Conservation (phyloP, 2,329 filamentous ascomycete genomes). For the Daldinia eschscholtzii region DNA sequence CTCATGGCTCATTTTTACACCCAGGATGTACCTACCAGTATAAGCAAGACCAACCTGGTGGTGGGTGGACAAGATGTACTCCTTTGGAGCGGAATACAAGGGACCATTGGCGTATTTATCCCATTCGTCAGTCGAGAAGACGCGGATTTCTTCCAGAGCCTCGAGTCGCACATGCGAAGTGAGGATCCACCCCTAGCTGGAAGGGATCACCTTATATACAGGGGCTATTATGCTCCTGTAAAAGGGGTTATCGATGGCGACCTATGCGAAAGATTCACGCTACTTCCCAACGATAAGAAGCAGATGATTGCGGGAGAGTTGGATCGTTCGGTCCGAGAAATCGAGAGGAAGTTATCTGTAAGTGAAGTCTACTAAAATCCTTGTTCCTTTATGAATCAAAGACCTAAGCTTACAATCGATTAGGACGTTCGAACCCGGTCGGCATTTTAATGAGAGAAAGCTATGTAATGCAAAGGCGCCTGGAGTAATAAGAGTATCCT, state of each 20-base stretch:
- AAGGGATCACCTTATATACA: slow-evolving; percentile 94
- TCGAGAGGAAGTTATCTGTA: slow-evolving; percentile 93
- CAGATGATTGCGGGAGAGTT: slow-evolving; percentile 94
- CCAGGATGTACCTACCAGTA: slow-evolving; percentile 91
- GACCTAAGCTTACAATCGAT: slow-evolving; percentile 44
- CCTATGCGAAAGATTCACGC: slow-evolving; percentile 89
- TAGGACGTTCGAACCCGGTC: slow-evolving; percentile 71
- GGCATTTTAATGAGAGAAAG: slow-evolving; percentile 62
- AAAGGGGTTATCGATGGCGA: slow-evolving; percentile 98
- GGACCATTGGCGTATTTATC: slow-evolving; percentile 91
- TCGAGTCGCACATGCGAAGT: slow-evolving; percentile 87
- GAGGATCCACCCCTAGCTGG: slow-evolving; percentile 91
- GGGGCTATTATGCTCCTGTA: slow-evolving; percentile 94
- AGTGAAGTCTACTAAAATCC: slow-evolving; percentile 45
- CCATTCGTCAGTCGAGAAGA: slow-evolving; percentile 94
- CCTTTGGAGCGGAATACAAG: slow-evolving; percentile 94
- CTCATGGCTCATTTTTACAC: slow-evolving; percentile 90
- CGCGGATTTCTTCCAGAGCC: slow-evolving; percentile 95
- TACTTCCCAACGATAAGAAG: slow-evolving; percentile 89
- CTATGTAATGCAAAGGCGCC: slow-evolving; percentile 29
- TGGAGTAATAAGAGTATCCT: slow-evolving; percentile 32
- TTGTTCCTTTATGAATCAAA: background rate
- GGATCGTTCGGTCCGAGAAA: slow-evolving; percentile 89
- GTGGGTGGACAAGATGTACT: slow-evolving; percentile 92
- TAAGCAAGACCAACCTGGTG: slow-evolving; percentile 89